Conservation (phyloP, 306 rosid species). For the Vigna angularis region DNA sequence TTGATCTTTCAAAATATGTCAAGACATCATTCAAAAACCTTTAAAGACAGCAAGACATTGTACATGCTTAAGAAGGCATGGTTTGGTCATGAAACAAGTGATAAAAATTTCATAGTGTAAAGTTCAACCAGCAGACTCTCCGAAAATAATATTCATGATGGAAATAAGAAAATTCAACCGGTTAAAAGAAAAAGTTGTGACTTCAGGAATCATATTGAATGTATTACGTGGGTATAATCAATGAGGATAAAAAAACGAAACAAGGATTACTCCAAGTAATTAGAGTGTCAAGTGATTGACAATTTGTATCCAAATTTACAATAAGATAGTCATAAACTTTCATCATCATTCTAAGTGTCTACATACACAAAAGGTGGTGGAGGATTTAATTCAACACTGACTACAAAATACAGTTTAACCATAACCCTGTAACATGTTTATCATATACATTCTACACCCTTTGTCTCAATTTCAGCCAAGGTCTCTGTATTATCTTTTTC, state of each 20-base stretch:
- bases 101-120: slow-evolving; percentile 12
- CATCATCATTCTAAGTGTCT: neutral
- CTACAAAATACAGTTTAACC: neutral
- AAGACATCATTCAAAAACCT: neutral
- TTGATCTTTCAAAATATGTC: slow-evolving; percentile 24
- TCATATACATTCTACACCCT: neutral
- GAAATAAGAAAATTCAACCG: slow-evolving; percentile 3
- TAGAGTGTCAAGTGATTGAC: neutral
- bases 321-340: slow-evolving; percentile 1
- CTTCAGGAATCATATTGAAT: slow-evolving; percentile 15
- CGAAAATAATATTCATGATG: slow-evolving; percentile 20
- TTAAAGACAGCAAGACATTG: slow-evolving; percentile 3
- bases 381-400: neutral
- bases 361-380: slow-evolving; percentile 5
- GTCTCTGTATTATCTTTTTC: slow-evolving; percentile 10
- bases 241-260: neutral
- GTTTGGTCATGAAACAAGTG: slow-evolving; percentile 14
- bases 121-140: slow-evolving; percentile 3
- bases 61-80: slow-evolving; percentile 8
- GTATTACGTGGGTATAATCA: slow-evolving; percentile 14
- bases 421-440: slow-evolving; percentile 1
- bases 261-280: neutral
- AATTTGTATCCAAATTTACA: neutral
- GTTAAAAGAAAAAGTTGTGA: neutral
- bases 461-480: slow-evolving; percentile 4